A percentile compares a stretch with the other conserved stretches of the same genome.
Evolutionary conservation across 202 grass and related monocot species (phyloP).

Genomic region (Tripidium arundinaceum): DNA sequence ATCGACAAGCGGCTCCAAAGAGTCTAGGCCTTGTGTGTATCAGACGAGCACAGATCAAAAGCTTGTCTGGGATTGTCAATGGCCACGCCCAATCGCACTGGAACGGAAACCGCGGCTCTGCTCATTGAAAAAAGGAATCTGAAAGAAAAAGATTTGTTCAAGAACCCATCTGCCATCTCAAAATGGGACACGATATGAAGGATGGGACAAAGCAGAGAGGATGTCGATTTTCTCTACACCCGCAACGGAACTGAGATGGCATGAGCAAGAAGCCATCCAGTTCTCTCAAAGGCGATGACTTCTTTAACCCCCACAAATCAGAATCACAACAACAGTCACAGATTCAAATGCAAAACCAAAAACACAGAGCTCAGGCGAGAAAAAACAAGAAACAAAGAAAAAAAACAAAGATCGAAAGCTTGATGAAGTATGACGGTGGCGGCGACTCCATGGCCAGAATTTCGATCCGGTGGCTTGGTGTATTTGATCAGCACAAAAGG

Average conservation of each 20-base stretch:
- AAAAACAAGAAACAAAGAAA: background rate
- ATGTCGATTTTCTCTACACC: conserved; percentile 16
- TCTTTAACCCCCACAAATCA: background rate
- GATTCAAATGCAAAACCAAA: background rate
- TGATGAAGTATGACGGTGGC: background rate
- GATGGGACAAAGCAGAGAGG: conserved; percentile 9
- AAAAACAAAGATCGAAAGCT: too few relatives aligned
- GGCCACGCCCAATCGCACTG: background rate
- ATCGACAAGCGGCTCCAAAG: too few relatives aligned
- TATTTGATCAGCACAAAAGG: too few relatives aligned
- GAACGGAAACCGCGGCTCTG: background rate
- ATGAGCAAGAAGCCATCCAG: conserved; percentile 3
- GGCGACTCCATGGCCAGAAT: background rate
- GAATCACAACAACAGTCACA: background rate
- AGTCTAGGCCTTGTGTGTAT: conserved; percentile 5
- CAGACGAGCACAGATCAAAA: background rate
- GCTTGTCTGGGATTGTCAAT: background rate
- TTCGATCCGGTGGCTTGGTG: background rate
- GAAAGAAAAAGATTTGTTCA: background rate
- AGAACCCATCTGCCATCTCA: conserved; percentile 33
- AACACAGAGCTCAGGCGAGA: accelerated
- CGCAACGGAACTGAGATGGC: conserved; percentile 43
- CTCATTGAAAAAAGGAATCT: background rate
- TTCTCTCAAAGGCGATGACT: conserved; percentile 41
- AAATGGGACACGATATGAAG: background rate